Conservation (phyloP, 352 stramenopile species). For the Blastocystis sp. region DNA sequence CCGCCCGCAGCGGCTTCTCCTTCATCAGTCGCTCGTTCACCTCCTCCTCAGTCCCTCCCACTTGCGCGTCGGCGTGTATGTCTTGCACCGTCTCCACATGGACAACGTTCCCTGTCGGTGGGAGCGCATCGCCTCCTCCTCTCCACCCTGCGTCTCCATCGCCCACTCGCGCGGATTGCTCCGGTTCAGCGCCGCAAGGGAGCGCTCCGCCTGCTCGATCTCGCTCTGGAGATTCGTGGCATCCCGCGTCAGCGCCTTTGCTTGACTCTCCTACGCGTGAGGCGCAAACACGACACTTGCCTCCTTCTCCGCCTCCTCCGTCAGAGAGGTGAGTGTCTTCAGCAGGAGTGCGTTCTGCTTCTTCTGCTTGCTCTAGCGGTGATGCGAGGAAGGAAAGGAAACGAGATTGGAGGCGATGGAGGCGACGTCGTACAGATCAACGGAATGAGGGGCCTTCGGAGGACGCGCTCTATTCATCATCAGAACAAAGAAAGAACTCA, state of each 20-base stretch:
- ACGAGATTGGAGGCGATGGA: slow-evolving; percentile 10
- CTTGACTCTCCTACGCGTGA: background rate
- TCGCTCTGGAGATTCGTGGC: background rate
- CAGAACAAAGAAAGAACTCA: background rate
- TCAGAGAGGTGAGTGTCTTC: background rate
- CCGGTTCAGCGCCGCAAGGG: background rate
- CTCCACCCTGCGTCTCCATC: background rate
- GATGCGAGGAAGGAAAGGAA: background rate
- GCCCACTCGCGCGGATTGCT: background rate
- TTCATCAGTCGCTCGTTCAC: background rate
- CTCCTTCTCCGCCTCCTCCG: background rate
- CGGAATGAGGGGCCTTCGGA: background rate
- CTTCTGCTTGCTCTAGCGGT: slow-evolving; percentile 20
- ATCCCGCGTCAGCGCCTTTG: background rate
- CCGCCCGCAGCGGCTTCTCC: slow-evolving; percentile 6
- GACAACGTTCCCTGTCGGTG: background rate
- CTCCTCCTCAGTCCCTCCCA: slow-evolving; percentile 19
- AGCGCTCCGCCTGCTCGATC: background rate
- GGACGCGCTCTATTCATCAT: slow-evolving; percentile 9
- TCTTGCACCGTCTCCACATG: background rate
- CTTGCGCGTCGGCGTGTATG: background rate
- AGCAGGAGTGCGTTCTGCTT: slow-evolving; percentile 53
- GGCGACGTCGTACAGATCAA: slow-evolving; percentile 6
- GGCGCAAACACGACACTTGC: background rate
- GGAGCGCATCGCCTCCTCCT: background rate